phyloP scores from a whole-genome alignment of 164 flowering plant genomes.

The Dillenia turbinata region DNA sequence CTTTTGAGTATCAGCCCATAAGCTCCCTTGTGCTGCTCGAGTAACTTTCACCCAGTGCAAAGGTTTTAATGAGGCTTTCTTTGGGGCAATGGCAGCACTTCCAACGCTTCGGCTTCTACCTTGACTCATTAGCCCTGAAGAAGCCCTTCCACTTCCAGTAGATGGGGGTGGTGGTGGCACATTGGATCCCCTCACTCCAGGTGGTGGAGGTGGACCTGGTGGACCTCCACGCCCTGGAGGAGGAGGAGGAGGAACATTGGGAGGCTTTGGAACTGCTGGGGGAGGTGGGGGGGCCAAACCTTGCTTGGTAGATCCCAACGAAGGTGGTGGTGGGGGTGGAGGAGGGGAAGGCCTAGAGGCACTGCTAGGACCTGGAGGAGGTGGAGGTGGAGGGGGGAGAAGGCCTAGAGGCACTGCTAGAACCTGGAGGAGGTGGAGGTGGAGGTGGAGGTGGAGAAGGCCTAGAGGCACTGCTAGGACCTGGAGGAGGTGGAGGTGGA shows the following conservation, averaged over 20 bases:
- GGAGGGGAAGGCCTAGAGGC: conserved; percentile 13
- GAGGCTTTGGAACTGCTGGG: conserved; percentile 44
- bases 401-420: conserved; percentile 7
- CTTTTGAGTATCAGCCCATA: conserved; percentile 87
- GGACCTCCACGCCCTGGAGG: conserved; percentile 30
- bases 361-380: conserved; percentile 15
- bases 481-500: conserved; percentile 10
- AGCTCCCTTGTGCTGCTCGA: conserved; percentile 92
- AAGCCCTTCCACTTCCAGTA: conserved; percentile 54
- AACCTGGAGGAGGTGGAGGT: conserved; percentile 22
- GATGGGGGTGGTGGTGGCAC: conserved; percentile 67
- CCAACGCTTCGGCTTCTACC: conserved; percentile 51
- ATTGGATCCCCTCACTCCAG: conserved; percentile 34
- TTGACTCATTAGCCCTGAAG: conserved; percentile 33
- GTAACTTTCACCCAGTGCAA: conserved; percentile 98
- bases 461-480: neutral
- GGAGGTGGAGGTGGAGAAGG: conserved; percentile 33
- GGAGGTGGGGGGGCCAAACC: conserved; percentile 40
- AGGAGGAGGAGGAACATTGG: conserved; percentile 43
- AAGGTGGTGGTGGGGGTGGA: conserved; percentile 38
- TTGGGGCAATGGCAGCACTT: conserved; percentile 40
- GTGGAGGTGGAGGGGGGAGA: conserved; percentile 13
- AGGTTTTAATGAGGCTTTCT: conserved; percentile 72
- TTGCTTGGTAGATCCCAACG: conserved; percentile 15
- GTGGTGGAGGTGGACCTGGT: conserved; percentile 56